A percentile compares a stretch with the other conserved stretches of the same genome.
Evolutionary conservation across 2,329 filamentous ascomycete genomes (phyloP).

Genomic region (Sarocladiaceae sp.): DNA sequence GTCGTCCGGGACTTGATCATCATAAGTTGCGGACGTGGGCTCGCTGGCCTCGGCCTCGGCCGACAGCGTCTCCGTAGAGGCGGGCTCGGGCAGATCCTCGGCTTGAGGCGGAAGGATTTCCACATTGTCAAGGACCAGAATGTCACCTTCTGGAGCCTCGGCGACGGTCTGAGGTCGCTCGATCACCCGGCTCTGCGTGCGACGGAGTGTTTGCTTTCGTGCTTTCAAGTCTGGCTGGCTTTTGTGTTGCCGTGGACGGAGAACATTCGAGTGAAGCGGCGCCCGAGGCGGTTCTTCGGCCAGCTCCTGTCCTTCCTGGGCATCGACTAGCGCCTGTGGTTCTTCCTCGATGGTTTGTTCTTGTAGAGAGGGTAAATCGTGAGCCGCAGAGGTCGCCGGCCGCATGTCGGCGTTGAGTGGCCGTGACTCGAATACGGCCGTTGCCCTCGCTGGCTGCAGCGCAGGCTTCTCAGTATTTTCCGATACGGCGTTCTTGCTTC

Average conservation of each 20-base stretch:
- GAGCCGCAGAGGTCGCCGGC: constrained; percentile 11
- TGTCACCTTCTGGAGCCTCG: background rate
- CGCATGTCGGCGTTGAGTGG: constrained; percentile 12
- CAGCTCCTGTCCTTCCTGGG: background rate
- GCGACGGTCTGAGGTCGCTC: constrained; percentile 6
- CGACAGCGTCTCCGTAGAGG: background rate
- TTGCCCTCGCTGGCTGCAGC: background rate
- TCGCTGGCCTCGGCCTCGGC: constrained; percentile 3
- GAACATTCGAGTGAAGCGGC: background rate
- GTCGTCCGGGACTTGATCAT: constrained; percentile 3
- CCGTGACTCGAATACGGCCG: background rate
- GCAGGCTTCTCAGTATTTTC: constrained; percentile 25
- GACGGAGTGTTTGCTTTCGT: constrained; percentile 32
- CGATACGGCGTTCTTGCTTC: constrained; percentile 28
- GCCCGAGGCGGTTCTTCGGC: background rate
- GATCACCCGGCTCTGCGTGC: constrained; percentile 32
- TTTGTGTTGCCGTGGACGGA: constrained; percentile 40
- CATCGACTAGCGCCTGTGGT: background rate
- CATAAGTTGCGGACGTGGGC: background rate
- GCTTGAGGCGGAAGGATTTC: background rate
- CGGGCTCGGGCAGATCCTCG: background rate
- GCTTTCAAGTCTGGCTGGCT: constrained; percentile 47
- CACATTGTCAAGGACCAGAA: background rate
- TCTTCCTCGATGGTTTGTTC: background rate
- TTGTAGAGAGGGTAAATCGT: background rate